A percentile compares a stretch with the other conserved stretches of the same genome.
These are phyloP conservation scores for Endotrypanum monterogeii DNA, from an alignment of 208 protist genomes.

Conservation along the genomic window DNA sequence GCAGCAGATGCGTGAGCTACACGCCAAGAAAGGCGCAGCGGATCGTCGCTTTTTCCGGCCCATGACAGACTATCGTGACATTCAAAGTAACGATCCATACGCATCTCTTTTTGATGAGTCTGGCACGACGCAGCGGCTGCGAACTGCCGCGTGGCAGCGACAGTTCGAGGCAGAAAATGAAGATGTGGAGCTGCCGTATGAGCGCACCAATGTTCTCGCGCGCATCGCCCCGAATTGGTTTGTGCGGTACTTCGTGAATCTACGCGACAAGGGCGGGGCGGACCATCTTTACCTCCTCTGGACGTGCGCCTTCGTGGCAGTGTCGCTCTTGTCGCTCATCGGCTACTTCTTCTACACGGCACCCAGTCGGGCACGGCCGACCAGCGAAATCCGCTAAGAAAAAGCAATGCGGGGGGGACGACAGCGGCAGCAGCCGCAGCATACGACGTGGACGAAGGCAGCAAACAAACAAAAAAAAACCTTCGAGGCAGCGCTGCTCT, in stretches of 20 bases:
- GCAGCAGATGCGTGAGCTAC: slow-evolving; percentile 44
- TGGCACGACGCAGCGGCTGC: slow-evolving; percentile 47
- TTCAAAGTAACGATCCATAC: slow-evolving; percentile 77
- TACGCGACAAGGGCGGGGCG: slow-evolving; percentile 76
- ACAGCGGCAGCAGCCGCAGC: not conserved
- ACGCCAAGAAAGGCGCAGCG: slow-evolving; percentile 21
- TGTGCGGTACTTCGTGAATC: slow-evolving; percentile 80
- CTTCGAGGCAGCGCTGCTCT: too few species aligned
- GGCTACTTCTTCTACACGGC: slow-evolving; percentile 82
- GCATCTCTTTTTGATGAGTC: slow-evolving; percentile 69
- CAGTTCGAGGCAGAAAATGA: slow-evolving; percentile 91
- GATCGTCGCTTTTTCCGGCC: slow-evolving; percentile 74
- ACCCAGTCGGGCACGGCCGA: slow-evolving; percentile 52
- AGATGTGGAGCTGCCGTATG: slow-evolving; percentile 79
- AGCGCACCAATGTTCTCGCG: slow-evolving; percentile 76
- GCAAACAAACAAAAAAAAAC: too few species aligned
- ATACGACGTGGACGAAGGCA: not conserved
- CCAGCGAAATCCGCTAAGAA: slow-evolving; percentile 69
- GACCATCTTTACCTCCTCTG: slow-evolving; percentile 50
- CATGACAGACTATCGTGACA: slow-evolving; percentile 72
- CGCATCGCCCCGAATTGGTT: slow-evolving; percentile 83
- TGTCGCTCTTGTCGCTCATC: slow-evolving; percentile 43
- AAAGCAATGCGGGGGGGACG: too few species aligned
- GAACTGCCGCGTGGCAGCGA: slow-evolving; percentile 80
- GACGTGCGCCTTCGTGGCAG: slow-evolving; percentile 23